phyloP scores from a whole-genome alignment of 306 rosid species.

The Nissolia schottii region DNA sequence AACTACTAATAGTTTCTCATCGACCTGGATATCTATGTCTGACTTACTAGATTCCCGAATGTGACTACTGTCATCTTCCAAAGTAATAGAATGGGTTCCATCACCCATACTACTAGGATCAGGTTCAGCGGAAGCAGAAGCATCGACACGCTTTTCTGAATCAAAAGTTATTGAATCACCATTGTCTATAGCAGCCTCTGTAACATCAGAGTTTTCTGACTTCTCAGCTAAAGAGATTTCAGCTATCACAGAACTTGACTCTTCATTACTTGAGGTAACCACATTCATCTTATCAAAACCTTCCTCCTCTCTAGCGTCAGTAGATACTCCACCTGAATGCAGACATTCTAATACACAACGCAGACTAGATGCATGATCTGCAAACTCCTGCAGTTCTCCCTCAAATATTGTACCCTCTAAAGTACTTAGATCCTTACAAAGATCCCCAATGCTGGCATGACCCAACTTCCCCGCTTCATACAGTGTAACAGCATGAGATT shows the following conservation, averaged over 20 bases:
- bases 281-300: constrained; percentile 31
- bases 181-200: constrained; percentile 27
- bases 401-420: constrained; percentile 84
- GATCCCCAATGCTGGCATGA: constrained; percentile 86
- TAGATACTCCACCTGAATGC: constrained; percentile 70
- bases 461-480: constrained; percentile 97
- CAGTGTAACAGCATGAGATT: constrained; percentile 96
- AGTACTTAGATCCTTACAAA: constrained; percentile 88
- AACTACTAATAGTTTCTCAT: constrained; percentile 40
- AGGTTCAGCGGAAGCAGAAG: constrained; percentile 41
- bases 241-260: constrained; percentile 38
- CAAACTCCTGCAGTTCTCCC: constrained; percentile 94
- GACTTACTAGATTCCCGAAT: constrained; percentile 33
- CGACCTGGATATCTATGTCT: constrained; percentile 25
- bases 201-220: constrained; percentile 25
- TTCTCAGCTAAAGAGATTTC: constrained; percentile 38
- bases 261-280: constrained; percentile 43
- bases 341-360: constrained; percentile 89
- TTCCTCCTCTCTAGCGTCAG: constrained; percentile 42
- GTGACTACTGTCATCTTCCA: constrained; percentile 36
- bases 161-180: constrained; percentile 32
- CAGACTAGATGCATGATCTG: constrained; percentile 95
- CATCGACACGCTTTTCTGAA: constrained; percentile 31
- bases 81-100: constrained; percentile 34
- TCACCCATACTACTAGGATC: constrained; percentile 30